Conservation (phyloP, 805 yeast species). For the Saturnispora gosingensis region DNA sequence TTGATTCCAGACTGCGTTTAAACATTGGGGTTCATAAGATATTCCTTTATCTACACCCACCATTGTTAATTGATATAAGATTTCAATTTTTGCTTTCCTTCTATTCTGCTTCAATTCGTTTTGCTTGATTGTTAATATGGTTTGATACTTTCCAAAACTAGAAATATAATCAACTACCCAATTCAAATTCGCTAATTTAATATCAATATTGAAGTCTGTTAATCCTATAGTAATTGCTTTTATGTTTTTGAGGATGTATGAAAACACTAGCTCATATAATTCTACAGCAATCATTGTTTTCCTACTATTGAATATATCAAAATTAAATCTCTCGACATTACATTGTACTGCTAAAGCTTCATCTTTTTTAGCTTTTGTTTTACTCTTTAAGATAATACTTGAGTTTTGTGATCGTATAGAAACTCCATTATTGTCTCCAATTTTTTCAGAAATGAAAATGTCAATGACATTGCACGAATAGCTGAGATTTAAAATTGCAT, state of each 20-base stretch:
- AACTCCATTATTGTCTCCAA: conserved; percentile 4
- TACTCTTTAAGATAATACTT: neutral
- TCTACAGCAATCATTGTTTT: conserved; percentile 3
- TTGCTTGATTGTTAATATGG: neutral
- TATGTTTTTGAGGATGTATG: neutral
- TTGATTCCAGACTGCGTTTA: conserved; percentile 8
- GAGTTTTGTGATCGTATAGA: conserved; percentile 1
- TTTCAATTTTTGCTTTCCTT: conserved; percentile 26
- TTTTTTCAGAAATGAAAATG: neutral
- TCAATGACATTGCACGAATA: conserved; percentile 5
- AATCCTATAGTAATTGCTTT: neutral
- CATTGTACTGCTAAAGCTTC: conserved; percentile 29
- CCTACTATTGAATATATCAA: neutral
- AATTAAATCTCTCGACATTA: conserved; percentile 1
- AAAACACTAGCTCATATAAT: neutral
- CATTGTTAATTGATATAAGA: conserved; percentile 33
- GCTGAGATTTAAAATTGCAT: neutral
- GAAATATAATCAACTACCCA: conserved; percentile 5
- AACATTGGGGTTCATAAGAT: conserved; percentile 77
- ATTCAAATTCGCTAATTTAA: neutral
- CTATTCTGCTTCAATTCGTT: conserved; percentile 9
- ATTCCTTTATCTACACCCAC: conserved; percentile 37
- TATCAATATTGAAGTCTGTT: conserved; percentile 2
- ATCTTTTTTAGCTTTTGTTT: conserved; percentile 30
- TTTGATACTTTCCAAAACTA: neutral